Base-by-base conservation (phyloP, 1,139 yeast genomes). In the Geotrichum cucujoidarum region DNA sequence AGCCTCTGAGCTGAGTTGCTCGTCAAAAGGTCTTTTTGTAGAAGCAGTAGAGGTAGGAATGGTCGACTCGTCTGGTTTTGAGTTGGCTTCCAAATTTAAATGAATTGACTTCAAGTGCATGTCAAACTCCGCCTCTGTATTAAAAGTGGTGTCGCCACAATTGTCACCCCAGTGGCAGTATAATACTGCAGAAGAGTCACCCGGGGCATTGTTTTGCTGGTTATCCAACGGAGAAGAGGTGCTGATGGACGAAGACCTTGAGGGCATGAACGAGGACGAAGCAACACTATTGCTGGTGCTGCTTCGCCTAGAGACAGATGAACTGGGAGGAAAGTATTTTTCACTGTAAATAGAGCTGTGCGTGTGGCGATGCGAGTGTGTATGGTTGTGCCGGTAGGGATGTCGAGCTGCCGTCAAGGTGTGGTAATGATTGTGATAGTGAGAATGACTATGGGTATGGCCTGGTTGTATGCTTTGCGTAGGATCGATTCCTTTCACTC, bases 161-260 rank as follows among this genome's bases (percentile, higher is more conserved):
- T 64, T 66, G 38, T 60, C 59, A 39, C 62, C 67, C 70, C 70
- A 66, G 51, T 66, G 70, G 48, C 70, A 66, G 53, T 64, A 64
- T 14, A 61, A 53, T 16, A 42, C 46, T 35, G 47, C 49, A 8
- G 46, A 30, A 4, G 36, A 18, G 7, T 35, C 14, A 11, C 22
- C 35, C n/a, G n/a, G n/a, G 13, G 13, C 35, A 18, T 17, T 25
- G 16, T 7, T 41, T 6, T 24, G 16, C 3, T 40, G 8, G 4
- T 14, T 6, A 5, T 29, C 37, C 8, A 36, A 5, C 6, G 47
- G 36, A 6, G 47, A 24, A 5, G 48, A 39, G 17, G 45, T 40
- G 2, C 37, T 40, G 3, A 45, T 17, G 2, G 48, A 45, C 36
- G 39, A 40, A 2, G 48, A 45, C 22, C 48, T 31, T 3, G 48